Conservation (phyloP, 2,329 filamentous ascomycete genomes). For the Cercospora beticola region DNA sequence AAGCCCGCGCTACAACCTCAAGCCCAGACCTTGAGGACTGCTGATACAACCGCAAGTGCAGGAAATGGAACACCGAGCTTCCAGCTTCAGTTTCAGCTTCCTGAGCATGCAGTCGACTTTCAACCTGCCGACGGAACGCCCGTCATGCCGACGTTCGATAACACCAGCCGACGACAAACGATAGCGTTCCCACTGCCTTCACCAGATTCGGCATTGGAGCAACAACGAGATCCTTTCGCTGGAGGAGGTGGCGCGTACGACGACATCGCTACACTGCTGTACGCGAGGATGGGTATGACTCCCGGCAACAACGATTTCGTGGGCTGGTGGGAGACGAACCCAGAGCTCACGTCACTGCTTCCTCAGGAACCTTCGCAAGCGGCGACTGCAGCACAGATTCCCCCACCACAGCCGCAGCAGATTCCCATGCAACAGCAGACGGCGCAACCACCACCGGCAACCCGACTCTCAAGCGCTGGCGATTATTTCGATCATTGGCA, state of each 20-base stretch:
- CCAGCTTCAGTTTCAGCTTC: neutral
- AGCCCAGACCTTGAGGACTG: neutral
- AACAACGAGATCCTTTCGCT: constrained; percentile 10
- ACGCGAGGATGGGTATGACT: constrained; percentile 2
- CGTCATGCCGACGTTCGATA: neutral
- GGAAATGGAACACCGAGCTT: neutral
- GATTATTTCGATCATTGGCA: neutral
- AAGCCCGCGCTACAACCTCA: neutral
- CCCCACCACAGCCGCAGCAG: neutral
- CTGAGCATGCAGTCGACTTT: neutral
- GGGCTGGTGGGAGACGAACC: constrained; percentile 2
- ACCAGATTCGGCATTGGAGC: neutral
- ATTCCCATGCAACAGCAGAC: neutral
- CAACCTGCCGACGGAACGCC: neutral
- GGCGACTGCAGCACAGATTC: neutral
- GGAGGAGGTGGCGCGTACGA: constrained; percentile 12
- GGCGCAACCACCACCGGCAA: neutral
- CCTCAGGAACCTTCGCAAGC: neutral
- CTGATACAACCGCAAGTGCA: neutral
- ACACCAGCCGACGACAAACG: constrained; percentile 14
- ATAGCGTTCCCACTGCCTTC: constrained; percentile 10
- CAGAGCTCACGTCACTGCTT: neutral
- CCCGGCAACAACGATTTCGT: constrained; percentile 5
- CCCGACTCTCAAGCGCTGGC: neutral
- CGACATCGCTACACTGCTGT: constrained; percentile 12